Conservation (phyloP, 345 rosid genomes). For the Corymbia maculata region DNA sequence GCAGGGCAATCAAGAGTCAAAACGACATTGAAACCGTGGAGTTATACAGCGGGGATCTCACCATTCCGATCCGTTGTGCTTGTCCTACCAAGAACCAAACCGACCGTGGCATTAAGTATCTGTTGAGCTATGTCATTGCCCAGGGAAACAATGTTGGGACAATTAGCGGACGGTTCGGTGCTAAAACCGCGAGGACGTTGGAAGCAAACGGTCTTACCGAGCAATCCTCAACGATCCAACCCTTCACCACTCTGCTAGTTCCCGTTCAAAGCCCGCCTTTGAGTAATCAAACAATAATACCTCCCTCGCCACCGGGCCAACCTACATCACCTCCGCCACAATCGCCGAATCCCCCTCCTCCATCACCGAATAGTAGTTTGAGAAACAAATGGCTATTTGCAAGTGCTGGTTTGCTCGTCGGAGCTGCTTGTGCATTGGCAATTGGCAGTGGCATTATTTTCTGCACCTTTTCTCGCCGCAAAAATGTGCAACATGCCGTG, state of each 20-base stretch:
- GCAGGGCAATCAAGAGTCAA: constrained; percentile 8
- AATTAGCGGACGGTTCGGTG: constrained; percentile 35
- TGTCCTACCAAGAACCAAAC: constrained; percentile 57
- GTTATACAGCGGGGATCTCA: constrained; percentile 4
- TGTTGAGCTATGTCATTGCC: constrained; percentile 32
- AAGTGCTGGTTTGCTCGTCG: not conserved
- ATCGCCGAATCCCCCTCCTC: not conserved
- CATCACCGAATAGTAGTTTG: not conserved
- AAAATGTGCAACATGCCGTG: not conserved
- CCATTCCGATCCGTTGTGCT: constrained; percentile 37
- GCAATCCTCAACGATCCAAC: constrained; percentile 7
- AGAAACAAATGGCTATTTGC: constrained; percentile 16
- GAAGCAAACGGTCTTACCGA: constrained; percentile 29
- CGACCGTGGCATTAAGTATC: constrained; percentile 15
- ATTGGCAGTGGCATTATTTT: not conserved
- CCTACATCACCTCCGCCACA: not conserved
- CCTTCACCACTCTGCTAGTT: constrained; percentile 43
- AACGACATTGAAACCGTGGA: constrained; percentile 7
- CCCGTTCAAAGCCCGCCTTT: constrained; percentile 36
- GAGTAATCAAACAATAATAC: constrained; percentile 13
- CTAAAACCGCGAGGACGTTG: constrained; percentile 8
- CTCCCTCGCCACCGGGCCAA: constrained; percentile 13
- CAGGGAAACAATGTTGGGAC: constrained; percentile 9
- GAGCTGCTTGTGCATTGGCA: not conserved
- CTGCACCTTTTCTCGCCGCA: not conserved